A percentile compares a stretch with the other conserved stretches of the same genome.
Evolutionary conservation across 148 eudicot genomes (phyloP).

Genomic region (Chenopodium album): DNA sequence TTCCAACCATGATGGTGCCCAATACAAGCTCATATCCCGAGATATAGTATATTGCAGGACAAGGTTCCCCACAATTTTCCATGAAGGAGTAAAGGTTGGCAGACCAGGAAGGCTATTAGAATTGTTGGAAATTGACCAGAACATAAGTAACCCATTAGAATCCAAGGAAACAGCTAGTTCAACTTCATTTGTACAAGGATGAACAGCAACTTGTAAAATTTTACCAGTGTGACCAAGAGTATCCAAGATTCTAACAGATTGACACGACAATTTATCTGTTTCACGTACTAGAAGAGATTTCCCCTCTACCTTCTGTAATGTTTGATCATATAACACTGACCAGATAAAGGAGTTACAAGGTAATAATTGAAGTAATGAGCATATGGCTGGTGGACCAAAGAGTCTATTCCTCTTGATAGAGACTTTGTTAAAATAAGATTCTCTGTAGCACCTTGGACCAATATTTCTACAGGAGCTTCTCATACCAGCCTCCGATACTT

Average conservation of each 20-base stretch:
- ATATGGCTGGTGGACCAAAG: constrained; percentile 67
- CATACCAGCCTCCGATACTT: constrained; percentile 35
- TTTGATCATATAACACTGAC: constrained; percentile 44
- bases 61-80: constrained; percentile 58
- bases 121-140: constrained; percentile 66
- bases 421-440: constrained; percentile 47
- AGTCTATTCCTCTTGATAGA: constrained; percentile 54
- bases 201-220: constrained; percentile 71
- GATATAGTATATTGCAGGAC: constrained; percentile 32
- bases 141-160: constrained; percentile 60
- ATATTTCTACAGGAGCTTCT: constrained; percentile 17
- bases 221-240: constrained; percentile 73
- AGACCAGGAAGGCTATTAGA: constrained; percentile 49
- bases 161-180: constrained; percentile 83
- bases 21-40: constrained; percentile 55
- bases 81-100: constrained; percentile 61
- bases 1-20: constrained; percentile 65
- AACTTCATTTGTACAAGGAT: constrained; percentile 46
- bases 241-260: constrained; percentile 48
- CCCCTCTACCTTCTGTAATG: constrained; percentile 33
- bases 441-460: constrained; percentile 14
- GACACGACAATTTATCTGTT: constrained; percentile 40
- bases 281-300: constrained; percentile 29
- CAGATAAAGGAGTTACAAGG: constrained; percentile 56
- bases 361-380: constrained; percentile 60